Conservation (phyloP, 352 stramenopile genomes). For the Phytophthora pistaciae region DNA sequence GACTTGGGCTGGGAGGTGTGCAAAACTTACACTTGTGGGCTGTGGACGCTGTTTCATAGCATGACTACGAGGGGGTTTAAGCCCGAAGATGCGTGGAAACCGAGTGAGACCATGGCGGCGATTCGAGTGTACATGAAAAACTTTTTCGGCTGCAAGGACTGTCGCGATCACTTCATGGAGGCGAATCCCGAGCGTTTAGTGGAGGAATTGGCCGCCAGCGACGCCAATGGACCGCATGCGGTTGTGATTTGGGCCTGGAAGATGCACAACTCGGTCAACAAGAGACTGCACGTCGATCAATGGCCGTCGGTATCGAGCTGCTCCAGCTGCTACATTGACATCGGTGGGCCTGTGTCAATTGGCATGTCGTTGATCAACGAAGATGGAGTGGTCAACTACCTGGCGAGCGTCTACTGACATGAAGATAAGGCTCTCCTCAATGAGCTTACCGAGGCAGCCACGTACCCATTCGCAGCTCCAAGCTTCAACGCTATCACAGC, state of each 20-base stretch:
- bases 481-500: neutral
- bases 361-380: constrained; percentile 39
- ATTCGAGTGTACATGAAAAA: constrained; percentile 75
- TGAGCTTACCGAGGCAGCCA: too few species aligned
- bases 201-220: constrained; percentile 38
- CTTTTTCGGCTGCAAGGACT: constrained; percentile 80
- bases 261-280: constrained; percentile 86
- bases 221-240: constrained; percentile 46
- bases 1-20: constrained; percentile 54
- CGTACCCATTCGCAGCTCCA: neutral
- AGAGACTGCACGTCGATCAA: constrained; percentile 59
- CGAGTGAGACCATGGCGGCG: constrained; percentile 50
- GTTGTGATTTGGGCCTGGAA: constrained; percentile 75
- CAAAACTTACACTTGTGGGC: constrained; percentile 74
- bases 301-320: constrained; percentile 57
- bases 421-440: neutral
- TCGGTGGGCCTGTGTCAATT: constrained; percentile 22
- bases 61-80: constrained; percentile 48
- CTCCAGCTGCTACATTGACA: constrained; percentile 53
- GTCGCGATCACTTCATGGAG: constrained; percentile 69
- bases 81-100: constrained; percentile 34
- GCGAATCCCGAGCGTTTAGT: constrained; percentile 66
- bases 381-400: constrained; percentile 26
- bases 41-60: constrained; percentile 83
- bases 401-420: constrained; percentile 26